phyloP scores from a whole-genome alignment of 768 basidiomycete genomes.

The Russula vinacea region DNA sequence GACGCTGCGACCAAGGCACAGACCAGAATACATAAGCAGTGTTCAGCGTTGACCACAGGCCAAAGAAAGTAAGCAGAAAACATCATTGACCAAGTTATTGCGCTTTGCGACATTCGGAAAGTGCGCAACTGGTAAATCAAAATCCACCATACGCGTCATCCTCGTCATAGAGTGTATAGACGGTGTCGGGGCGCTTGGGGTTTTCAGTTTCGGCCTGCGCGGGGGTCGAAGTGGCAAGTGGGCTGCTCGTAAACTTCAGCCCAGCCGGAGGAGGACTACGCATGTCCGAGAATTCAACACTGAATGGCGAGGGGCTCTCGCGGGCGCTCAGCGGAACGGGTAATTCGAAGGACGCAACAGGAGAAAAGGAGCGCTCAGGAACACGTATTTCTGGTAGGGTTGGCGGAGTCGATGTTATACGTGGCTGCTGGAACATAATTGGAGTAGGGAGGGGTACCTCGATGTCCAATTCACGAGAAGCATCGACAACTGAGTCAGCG shows the following conservation, averaged over 20 bases:
- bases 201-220: conserved; percentile 8
- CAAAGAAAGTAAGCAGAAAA: conserved; percentile 9
- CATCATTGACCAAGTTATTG: conserved; percentile 18
- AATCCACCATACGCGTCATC: conserved; percentile 72
- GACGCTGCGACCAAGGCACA: conserved; percentile 17
- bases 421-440: conserved; percentile 38
- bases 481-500: conserved; percentile 29
- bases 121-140: conserved; percentile 35
- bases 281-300: conserved; percentile 27
- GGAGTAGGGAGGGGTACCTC: conserved; percentile 35
- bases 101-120: not conserved
- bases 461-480: conserved; percentile 21
- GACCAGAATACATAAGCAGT: conserved; percentile 8
- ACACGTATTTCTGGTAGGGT: conserved; percentile 52
- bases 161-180: conserved; percentile 53
- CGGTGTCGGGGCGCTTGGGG: conserved; percentile 47
- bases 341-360: conserved; percentile 36
- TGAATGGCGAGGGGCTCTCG: conserved; percentile 33
- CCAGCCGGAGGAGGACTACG: conserved; percentile 29
- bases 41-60: conserved; percentile 3
- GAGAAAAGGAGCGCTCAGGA: conserved; percentile 45
- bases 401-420: conserved; percentile 51
- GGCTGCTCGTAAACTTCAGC: conserved; percentile 28
- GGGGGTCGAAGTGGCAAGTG: conserved; percentile 23
- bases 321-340: conserved; percentile 29